Conservation (phyloP, 352 stramenopile species). For the Phytophthora meadii region DNA sequence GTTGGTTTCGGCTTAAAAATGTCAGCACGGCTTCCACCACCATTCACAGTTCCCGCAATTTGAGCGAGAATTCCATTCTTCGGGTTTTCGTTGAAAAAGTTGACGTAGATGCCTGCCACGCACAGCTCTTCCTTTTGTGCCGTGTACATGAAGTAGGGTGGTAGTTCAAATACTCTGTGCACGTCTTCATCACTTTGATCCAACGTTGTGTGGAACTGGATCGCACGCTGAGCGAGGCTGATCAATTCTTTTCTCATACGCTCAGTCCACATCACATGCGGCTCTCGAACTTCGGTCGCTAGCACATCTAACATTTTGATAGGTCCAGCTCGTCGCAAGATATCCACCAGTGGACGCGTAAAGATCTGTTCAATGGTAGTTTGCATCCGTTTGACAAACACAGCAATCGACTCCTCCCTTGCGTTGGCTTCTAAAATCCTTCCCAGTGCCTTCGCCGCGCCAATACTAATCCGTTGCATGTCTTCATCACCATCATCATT, state of each 20-base stretch:
- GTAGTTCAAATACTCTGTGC: slow-evolving; percentile 82
- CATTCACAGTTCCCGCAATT: slow-evolving; percentile 76
- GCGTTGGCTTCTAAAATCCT: slow-evolving; percentile 73
- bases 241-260: slow-evolving; percentile 83
- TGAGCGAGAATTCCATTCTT: slow-evolving; percentile 76
- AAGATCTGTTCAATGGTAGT: slow-evolving; percentile 87
- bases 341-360: slow-evolving; percentile 77
- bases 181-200: slow-evolving; percentile 62
- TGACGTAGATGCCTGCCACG: slow-evolving; percentile 89
- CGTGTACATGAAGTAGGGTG: slow-evolving; percentile 77
- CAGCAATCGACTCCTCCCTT: slow-evolving; percentile 74
- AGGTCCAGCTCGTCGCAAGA: slow-evolving; percentile 64
- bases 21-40: slow-evolving; percentile 31
- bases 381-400: slow-evolving; percentile 85
- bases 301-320: slow-evolving; percentile 78
- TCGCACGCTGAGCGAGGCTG: slow-evolving; percentile 65
- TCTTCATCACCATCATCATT: slow-evolving; percentile 43
- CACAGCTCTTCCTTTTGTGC: slow-evolving; percentile 87
- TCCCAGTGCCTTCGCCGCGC: slow-evolving; percentile 75
- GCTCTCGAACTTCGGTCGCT: slow-evolving; percentile 74
- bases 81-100: slow-evolving; percentile 90
- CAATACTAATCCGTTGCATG: slow-evolving; percentile 73
- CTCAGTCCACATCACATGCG: slow-evolving; percentile 89
- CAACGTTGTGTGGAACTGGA: slow-evolving; percentile 74
- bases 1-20: slow-evolving; percentile 40